These are phyloP conservation scores for Syncephalastrum sp. DNA, from an alignment of 371 early-diverging fungal species.

Conservation along the genomic window DNA sequence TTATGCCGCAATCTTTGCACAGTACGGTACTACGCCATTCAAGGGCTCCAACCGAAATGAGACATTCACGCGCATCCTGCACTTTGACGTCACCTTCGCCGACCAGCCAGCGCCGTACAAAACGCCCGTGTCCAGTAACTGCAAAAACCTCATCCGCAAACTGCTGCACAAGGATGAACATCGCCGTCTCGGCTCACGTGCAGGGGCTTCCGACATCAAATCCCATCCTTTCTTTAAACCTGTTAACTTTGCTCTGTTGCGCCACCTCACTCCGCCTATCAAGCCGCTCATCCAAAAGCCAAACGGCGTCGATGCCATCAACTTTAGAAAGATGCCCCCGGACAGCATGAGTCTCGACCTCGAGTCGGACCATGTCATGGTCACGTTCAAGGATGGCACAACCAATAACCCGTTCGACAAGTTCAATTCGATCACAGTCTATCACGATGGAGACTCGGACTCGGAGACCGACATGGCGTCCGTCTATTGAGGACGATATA, in stretches of 20 bases:
- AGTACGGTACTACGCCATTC: constrained; percentile 94
- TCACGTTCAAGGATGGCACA: constrained; percentile 30
- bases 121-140: constrained; percentile 37
- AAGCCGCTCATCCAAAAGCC: constrained; percentile 64
- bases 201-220: constrained; percentile 95
- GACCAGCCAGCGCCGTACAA: constrained; percentile 34
- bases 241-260: constrained; percentile 90
- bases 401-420: constrained; percentile 2
- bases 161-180: constrained; percentile 87
- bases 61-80: constrained; percentile 84
- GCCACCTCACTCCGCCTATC: constrained; percentile 88
- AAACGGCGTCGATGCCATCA: constrained; percentile 65
- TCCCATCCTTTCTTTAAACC: constrained; percentile 90
- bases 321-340: constrained; percentile 65
- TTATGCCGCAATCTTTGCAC: constrained; percentile 2
- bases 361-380: constrained; percentile 41
- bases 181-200: constrained; percentile 80
- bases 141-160: constrained; percentile 79
- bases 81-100: constrained; percentile 60
- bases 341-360: constrained; percentile 69
- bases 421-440: constrained; percentile 2
- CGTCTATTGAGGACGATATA: constrained; percentile 1
- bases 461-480: constrained; percentile 1
- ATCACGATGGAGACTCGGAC: constrained; percentile 6
- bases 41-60: constrained; percentile 84